Evolutionary conservation across 2,329 filamentous ascomycete species (phyloP), one percentile per base, ranked within the genome.

Genomic region (Tolypocladium capitatum): DNA sequence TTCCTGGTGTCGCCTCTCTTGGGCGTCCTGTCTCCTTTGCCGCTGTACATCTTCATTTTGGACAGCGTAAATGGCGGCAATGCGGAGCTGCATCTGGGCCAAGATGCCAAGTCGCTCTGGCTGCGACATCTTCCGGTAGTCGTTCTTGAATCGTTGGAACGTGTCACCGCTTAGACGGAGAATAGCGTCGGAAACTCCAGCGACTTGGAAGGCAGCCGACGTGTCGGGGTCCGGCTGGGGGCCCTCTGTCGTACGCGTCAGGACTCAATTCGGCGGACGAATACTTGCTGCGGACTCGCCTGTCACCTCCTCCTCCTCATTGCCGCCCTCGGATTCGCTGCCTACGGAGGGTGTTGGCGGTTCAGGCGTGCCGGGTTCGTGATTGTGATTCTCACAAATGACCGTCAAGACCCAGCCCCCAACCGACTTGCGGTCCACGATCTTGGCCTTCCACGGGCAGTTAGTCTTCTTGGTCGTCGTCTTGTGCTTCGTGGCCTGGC

Each of bases 381-480:
- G 68, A 50, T 71, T 71, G 52, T 71, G 68, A 52, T 68, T 61
- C 49, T 70, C 63, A 54, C 68, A 71, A 40, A 63, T 63, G 35
- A 71, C 60, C 3, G 68, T 71, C 52, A 71, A 51, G n/a, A 69
- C 63, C 68, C 68, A 71, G 34, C 67, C 68, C 5, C 67, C 67
- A 48, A 67, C 60, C 11, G 63, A 61, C 57, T 70, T 71, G 9
- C 67, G 65, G 46, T 69, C 61, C 8, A 70, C 68, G 1, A 68
- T 68, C 50, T 70, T 71, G 30, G 68, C 68, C 51, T 68, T 69
- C 68, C 68, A 71, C 5, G 68, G 68, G 24, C 68, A 71, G 44
- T 67, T 64, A 0, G 68, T 71, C 59, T 71, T 71, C 55, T 71
- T 71, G 8, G 68, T 71, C 24, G 66, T 64, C 7, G 68, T 68